Evolutionary conservation across 768 basidiomycete species (phyloP), one percentile per base, ranked within the genome.

Genomic region (Dioszegia crocea): DNA sequence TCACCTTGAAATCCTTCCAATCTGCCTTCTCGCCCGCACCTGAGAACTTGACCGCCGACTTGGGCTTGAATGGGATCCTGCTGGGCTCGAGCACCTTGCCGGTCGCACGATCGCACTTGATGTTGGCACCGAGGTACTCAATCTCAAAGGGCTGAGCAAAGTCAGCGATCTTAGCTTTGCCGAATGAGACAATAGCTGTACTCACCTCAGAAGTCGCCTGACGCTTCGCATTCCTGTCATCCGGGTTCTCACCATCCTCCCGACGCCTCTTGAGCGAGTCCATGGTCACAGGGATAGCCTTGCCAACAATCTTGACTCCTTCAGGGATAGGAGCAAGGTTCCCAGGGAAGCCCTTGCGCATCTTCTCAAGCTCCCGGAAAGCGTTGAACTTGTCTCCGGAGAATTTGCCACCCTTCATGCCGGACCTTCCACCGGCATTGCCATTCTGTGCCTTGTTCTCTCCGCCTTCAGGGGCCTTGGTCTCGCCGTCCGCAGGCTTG

Each of bases 1-100:
- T 56, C 57, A 75, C 77, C 71, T 78, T 78, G 63, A 78, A 61
- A 26, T 68, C 61, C 64, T 77, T 73, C 77, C 77, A 78, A 54
- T 78, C 77, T 10, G 64, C 66, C 29, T 71, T 65, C 23, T 70
- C 62, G n/a, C 74, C 74, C 17, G 59, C 66, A 26, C 66, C 65
- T 27, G 61, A 52, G 61, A 78, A 77, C 55, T 71, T 73, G 54
- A 78, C 49, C 4, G 74, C 70, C n/a, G 70, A 54, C 19, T 69
- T 61, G 1, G 59, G 54, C 29, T 71, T 63, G 52, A 73, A 76
- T 9, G 63, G 60, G 30, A 78, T 50, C 45, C 65, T 55, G 1
- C 45, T 46, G 16, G 73, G 66, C 36, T 77, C 70, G 23, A 71
- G 43, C 43, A 76, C 57, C 27, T 63, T 64, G 27, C 73, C 70